Conservation (phyloP, 2,329 filamentous ascomycete species). For the Cytospora leucostoma region DNA sequence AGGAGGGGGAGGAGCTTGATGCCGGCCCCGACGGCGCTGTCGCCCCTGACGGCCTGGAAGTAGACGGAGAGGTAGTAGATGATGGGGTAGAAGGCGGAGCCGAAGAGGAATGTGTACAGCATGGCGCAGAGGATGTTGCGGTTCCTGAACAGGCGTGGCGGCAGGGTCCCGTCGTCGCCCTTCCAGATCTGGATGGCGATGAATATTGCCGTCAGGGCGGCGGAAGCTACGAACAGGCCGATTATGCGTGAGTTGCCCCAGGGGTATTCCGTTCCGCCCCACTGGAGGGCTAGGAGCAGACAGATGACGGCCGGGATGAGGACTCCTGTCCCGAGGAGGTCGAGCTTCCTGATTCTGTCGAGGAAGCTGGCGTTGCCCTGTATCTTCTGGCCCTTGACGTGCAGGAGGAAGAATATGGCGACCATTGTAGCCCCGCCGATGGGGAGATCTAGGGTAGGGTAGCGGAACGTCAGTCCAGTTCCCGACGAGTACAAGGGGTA, state of each 20-base stretch:
- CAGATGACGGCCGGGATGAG: slow-evolving; percentile 55
- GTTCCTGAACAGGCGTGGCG: slow-evolving; percentile 50
- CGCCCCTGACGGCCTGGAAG: slow-evolving; percentile 56
- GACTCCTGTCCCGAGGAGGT: slow-evolving; percentile 51
- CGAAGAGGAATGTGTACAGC: slow-evolving; percentile 51
- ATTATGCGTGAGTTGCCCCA: slow-evolving; percentile 54
- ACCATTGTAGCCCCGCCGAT: slow-evolving; percentile 50
- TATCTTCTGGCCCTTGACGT: slow-evolving; percentile 40
- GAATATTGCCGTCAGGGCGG: slow-evolving; percentile 49
- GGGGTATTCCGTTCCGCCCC: slow-evolving; percentile 54
- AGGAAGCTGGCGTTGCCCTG: slow-evolving; percentile 36
- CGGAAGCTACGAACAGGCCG: slow-evolving; percentile 53
- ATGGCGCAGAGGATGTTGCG: slow-evolving; percentile 43
- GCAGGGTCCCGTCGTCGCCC: slow-evolving; percentile 51
- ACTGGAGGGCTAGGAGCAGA: slow-evolving; percentile 58
- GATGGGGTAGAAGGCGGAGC: slow-evolving; percentile 53
- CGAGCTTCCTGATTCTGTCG: slow-evolving; percentile 47
- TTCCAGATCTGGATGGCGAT: slow-evolving; percentile 47
- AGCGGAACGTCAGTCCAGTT: not conserved
- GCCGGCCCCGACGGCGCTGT: slow-evolving; percentile 54
- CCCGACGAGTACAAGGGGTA: not conserved
- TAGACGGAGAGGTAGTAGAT: slow-evolving; percentile 57
- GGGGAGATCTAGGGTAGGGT: slow-evolving; percentile 36
- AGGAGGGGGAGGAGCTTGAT: slow-evolving; percentile 57
- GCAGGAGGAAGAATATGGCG: slow-evolving; percentile 50